Base-by-base conservation (phyloP, 495 filamentous ascomycete genomes). In the Penicillium longicatenatum region DNA sequence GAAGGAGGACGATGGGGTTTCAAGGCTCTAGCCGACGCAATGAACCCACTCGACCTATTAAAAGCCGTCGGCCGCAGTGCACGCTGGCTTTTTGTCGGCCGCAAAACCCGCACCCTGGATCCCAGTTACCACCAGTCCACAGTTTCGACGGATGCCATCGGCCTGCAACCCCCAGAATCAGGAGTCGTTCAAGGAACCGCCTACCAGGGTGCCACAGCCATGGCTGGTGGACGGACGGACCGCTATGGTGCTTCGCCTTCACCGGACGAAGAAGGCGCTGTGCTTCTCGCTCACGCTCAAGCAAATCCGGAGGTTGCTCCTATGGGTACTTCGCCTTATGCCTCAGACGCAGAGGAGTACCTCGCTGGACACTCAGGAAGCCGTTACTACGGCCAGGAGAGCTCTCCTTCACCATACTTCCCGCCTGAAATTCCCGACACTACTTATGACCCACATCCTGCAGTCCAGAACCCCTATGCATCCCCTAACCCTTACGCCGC, bases 11-110 rank as follows among this genome's bases (percentile, higher is more conserved):
- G 77, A 21, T 73, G 83, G 16, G 89, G 89, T 19, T 54, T 83
- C 35, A 79, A 75, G 57, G 89, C 89, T 11, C 71, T 93, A 4
- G 64, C 77, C 19, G 86, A 93, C 59, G 86, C 90, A 6, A 83
- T 94, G 74, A 95, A 95, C 65, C 81, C 89, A 19, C 89, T 90
- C 83, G 92, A 97, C 66, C 79, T 96, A 39, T 63, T 92, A 53
- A 93, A 91, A 71, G 89, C 88, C 10, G 80, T 88, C 35, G 88
- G 85, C 8, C 83, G 92, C 21, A 86, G 89, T 21, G 86, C 90
- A 60, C 82, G 86, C 59, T 97, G 92, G 92, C 70, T 94, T 17
- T 84, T 92, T 45, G 84, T 91, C 10, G 90, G 92, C 35, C 78
- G 82, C 39, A 86, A 84, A 65, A 75, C 66, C 46, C 75, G 85